Base-by-base conservation (phyloP, 1,284 basidiomycete genomes). In the Mycosarcoma maydis region DNA sequence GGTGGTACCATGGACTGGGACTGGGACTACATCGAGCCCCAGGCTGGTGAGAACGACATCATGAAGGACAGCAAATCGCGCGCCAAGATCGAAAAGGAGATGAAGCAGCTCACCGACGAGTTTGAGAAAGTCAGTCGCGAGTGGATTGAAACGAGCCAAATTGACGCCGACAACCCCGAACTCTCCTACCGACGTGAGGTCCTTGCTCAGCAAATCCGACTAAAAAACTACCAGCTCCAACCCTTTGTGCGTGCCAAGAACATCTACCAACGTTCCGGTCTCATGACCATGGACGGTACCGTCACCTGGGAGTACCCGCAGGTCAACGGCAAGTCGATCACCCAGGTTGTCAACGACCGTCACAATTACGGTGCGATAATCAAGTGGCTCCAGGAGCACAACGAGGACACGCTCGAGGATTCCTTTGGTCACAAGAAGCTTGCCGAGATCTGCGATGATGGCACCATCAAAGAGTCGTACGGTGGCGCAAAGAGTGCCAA, bases 1-100 rank as follows among this genome's bases (percentile, higher is more conserved):
- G 80, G 80, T 54, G 80, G 80, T 22, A 81, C 77, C 32, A 72
- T 80, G 64, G 73, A 80, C 51, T 80, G 80, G 78, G 78, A 80
- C 46, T 81, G 80, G 80, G 61, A 78, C 65, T 81, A 81, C 66
- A 71, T 71, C 19, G 80, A 81, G 69, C 78, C 78, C 5, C 67
- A 78, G 43, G 68, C 75, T 11, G 60, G 64, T 16, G 80, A 81
- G 59, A 81, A 81, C 55, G 74, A 73, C 36, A 39, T 72, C 24
- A 56, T 75, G 49, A 77, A 82, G 55, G 78, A 82, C 54, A 66
- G 44, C 2, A 75, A 77, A 52, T 79, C 75, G 23, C 53, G 70
- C 13, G 38, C 73, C 24, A 72, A 67, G 47, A 73, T 81, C 50
- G 49, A 73, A 50, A 57, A 67, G 29, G 76, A 80, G 60, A 73